A percentile compares a stretch with the other conserved stretches of the same genome.
Evolutionary conservation across 495 filamentous ascomycete genomes (phyloP).

Genomic region (Arthonia radiata): DNA sequence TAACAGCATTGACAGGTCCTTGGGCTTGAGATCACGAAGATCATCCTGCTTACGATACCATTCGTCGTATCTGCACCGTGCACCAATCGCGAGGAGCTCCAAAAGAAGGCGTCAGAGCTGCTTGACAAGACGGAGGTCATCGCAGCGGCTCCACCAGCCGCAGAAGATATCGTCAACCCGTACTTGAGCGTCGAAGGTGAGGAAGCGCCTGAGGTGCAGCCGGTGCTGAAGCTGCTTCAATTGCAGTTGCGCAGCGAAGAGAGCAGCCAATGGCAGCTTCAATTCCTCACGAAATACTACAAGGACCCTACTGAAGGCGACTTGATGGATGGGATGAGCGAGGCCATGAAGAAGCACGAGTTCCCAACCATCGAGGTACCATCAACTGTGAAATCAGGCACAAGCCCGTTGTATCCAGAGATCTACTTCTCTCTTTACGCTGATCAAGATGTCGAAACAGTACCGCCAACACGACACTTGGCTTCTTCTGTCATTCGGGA

Average conservation of each 20-base stretch:
- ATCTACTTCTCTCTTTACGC: constrained; percentile 81
- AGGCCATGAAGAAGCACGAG: constrained; percentile 29
- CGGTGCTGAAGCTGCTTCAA: constrained; percentile 64
- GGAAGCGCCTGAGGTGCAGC: constrained; percentile 28
- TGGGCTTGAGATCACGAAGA: constrained; percentile 76
- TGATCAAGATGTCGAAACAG: constrained; percentile 75
- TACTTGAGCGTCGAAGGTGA: constrained; percentile 32
- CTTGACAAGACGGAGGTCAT: constrained; percentile 86
- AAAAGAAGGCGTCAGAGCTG: constrained; percentile 49
- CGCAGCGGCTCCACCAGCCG: constrained; percentile 53
- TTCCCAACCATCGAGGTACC: constrained; percentile 57
- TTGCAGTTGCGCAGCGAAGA: constrained; percentile 57
- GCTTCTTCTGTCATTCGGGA: constrained; percentile 66
- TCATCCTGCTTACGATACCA: constrained; percentile 78
- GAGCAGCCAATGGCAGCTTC: constrained; percentile 41
- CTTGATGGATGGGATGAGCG: constrained; percentile 2
- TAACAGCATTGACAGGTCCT: constrained; percentile 24
- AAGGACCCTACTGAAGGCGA: constrained; percentile 30
- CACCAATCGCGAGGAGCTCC: constrained; percentile 33
- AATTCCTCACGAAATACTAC: constrained; percentile 71
- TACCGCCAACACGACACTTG: constrained; percentile 50
- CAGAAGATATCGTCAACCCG: constrained; percentile 64
- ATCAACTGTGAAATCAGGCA: constrained; percentile 43
- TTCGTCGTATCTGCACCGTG: constrained; percentile 60
- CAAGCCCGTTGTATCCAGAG: constrained; percentile 64